Evolutionary conservation across 2,329 filamentous ascomycete species (phyloP), one percentile per base, ranked within the genome.

Genomic region (Beauveria medogensis): DNA sequence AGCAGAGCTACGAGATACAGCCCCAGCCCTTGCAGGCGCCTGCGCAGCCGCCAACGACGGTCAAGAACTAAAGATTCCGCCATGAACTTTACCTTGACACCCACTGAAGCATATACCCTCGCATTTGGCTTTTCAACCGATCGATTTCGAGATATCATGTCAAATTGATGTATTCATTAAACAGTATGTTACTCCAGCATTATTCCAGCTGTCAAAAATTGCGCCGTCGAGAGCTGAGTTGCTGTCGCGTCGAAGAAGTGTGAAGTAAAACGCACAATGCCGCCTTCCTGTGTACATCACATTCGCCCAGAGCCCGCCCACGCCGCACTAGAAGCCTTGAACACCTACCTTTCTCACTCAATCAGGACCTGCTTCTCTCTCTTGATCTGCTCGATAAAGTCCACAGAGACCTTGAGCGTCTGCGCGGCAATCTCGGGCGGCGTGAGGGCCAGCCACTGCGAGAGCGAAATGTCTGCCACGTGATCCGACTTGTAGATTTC

Each of bases 401-500:
- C 75, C 4, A 83, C 67, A 0, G 82, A 79, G 16, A 87, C 78
- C 66, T 85, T 86, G 16, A 87, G 74, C 2, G 80, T 78, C 70
- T 82, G 78, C 0, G 83, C 81, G 18, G 87, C 84, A 55, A 88
- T 78, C 53, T 85, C 81, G 0, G 81, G 75, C 0, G 87, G 87
- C 0, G 86, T 89, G 55, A 89, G 73, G 1, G 86, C 86, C 44
- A 90, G 75, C 87, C 86, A 90, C 70, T 90, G 86, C 0, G 82
- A 84, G 48, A 89, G 70, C 0, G 82, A 80, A 64, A 90, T 86
- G 67, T 90, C 87, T 0, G 81, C 83, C 1, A 89, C 84, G 2
- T 81, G 79, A 63, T 89, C 84, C 47, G 80, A 82, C 73, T 87
- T 88, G 76, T 87, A 89, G 20, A 89, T 81, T 69, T 89, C 87